Conservation (phyloP, 176 grass and related monocot genomes). For the Coix lacrymajobi region DNA sequence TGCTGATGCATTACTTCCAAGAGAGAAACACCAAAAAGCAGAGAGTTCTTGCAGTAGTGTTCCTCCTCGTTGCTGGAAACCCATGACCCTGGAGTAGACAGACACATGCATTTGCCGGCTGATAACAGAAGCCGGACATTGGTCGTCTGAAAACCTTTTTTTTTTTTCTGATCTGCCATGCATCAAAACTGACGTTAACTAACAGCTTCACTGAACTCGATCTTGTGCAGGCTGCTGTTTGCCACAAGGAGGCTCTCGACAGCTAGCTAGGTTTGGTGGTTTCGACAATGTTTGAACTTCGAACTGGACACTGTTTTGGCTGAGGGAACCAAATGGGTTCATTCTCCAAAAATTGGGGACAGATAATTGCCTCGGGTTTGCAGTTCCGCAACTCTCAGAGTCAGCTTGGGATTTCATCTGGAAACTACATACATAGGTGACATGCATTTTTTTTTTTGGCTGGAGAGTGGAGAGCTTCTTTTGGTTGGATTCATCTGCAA, state of each 20-base stretch:
- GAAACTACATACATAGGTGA: background rate
- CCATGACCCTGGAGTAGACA: background rate
- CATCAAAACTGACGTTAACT: background rate
- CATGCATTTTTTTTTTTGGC: background rate
- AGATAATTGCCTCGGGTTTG: background rate
- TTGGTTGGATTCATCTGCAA: background rate
- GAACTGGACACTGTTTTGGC: too few species aligned
- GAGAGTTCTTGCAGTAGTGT: background rate
- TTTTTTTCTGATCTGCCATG: background rate
- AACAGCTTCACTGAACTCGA: background rate
- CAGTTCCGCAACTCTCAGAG: background rate
- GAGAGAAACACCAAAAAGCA: background rate
- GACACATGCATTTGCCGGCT: background rate
- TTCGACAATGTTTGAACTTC: background rate
- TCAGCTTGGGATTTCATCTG: background rate
- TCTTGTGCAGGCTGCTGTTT: conserved; percentile 1
- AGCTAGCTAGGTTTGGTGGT: background rate
- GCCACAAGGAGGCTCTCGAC: background rate
- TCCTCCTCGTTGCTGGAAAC: background rate
- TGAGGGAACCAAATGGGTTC: background rate
- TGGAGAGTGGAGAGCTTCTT: background rate
- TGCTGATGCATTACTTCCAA: conserved; percentile 16
- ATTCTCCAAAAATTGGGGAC: background rate
- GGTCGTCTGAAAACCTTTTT: background rate
- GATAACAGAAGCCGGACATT: background rate